These are phyloP conservation scores for Aspergillus tamarii DNA, from an alignment of 2,329 filamentous ascomycete genomes.

Conservation along the genomic window DNA sequence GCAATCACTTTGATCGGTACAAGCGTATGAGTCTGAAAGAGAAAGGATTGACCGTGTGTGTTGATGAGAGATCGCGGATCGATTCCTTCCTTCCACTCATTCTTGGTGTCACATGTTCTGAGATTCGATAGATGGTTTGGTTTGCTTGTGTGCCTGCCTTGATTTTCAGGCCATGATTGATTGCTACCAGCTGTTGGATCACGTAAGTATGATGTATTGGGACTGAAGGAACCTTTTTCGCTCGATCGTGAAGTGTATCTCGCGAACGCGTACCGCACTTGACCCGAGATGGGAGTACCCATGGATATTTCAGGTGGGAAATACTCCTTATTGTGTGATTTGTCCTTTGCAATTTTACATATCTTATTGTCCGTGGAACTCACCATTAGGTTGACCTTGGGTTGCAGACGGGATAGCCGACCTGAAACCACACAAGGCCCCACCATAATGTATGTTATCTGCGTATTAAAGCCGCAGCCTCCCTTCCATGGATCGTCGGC, in stretches of 20 bases:
- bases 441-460: constrained; percentile 14
- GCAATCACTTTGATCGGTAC: not conserved
- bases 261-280: not conserved
- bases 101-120: not conserved
- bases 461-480: constrained; percentile 6
- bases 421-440: constrained; percentile 18
- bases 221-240: not conserved
- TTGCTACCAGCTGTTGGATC: not conserved
- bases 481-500: not conserved
- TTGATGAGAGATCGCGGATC: constrained; percentile 1
- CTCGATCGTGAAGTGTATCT: not conserved
- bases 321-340: constrained; percentile 4
- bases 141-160: not conserved
- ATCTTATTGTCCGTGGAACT: constrained; percentile 14
- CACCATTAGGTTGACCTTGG: constrained; percentile 17
- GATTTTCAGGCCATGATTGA: not conserved
- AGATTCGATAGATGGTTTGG: not conserved
- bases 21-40: not conserved
- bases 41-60: not conserved
- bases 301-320: not conserved
- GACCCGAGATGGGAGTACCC: not conserved
- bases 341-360: constrained; percentile 10
- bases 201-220: constrained; percentile 10
- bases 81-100: not conserved
- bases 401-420: constrained; percentile 17